Conservation (phyloP, 306 rosid genomes). For the Senna tora region DNA sequence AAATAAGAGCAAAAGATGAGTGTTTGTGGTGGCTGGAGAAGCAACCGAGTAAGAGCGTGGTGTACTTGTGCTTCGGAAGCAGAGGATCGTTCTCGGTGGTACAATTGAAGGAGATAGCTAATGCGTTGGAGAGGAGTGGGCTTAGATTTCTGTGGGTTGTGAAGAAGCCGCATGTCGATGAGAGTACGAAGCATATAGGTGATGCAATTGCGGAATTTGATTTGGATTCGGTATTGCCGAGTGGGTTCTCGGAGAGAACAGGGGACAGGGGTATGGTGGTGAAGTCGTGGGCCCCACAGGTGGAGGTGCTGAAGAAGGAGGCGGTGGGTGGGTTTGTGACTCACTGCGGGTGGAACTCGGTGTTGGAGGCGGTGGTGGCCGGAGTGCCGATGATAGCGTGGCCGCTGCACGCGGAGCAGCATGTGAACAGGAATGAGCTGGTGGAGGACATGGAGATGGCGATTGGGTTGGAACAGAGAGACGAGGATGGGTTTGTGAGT, state of each 20-base stretch:
- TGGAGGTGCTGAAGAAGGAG: neutral
- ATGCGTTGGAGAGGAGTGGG: constrained; percentile 36
- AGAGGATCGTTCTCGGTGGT: constrained; percentile 21
- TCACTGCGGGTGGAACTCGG: neutral
- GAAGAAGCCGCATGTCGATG: constrained; percentile 9
- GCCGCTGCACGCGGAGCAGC: constrained; percentile 36
- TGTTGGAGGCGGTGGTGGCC: neutral
- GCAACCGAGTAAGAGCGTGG: constrained; percentile 33
- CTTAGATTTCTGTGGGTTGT: constrained; percentile 10
- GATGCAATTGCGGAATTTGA: neutral
- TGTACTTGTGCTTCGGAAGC: constrained; percentile 41
- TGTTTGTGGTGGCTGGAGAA: constrained; percentile 31
- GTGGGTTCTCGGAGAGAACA: constrained; percentile 43
- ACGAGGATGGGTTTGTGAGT: constrained; percentile 43
- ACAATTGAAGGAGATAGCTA: constrained; percentile 36
- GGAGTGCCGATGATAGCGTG: neutral
- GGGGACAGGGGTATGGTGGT: constrained; percentile 43
- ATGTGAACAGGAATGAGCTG: constrained; percentile 39
- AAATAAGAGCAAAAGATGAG: neutral
- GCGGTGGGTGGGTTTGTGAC: neutral
- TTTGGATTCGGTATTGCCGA: constrained; percentile 17
- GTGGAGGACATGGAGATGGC: constrained; percentile 45
- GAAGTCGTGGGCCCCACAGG: constrained; percentile 42
- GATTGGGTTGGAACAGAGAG: constrained; percentile 37
- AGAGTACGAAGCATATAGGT: neutral